Percentiles rank a stretch among this genome's conserved stretches.
Conservation (phyloP, 1,284 basidiomycete species). For the Naganishia liquefaciens region DNA sequence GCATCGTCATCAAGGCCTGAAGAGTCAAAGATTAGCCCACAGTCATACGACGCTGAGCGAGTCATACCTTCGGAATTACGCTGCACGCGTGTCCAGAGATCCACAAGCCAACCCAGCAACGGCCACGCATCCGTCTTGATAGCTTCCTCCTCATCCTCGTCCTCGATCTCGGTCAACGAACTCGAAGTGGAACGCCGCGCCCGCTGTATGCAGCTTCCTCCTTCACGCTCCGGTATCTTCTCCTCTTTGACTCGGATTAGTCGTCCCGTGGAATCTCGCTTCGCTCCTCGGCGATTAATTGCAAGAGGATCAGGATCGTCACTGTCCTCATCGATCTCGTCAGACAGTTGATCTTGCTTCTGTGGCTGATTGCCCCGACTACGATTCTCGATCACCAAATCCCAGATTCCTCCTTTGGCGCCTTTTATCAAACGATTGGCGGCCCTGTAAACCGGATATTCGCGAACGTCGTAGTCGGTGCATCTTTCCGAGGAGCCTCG, state of each 20-base stretch:
- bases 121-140: slow-evolving; percentile 15
- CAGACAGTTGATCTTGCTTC: not conserved
- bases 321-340: not conserved
- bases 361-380: not conserved
- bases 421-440: slow-evolving; percentile 2
- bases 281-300: not conserved
- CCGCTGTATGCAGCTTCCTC: not conserved
- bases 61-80: slow-evolving; percentile 1
- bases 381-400: slow-evolving; percentile 7
- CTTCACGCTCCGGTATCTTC: not conserved
- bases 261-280: slow-evolving; percentile 1
- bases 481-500: slow-evolving; percentile 3
- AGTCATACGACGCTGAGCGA: too few species aligned
- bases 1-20: slow-evolving; percentile 1
- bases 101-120: slow-evolving; percentile 11
- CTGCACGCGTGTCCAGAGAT: slow-evolving; percentile 10
- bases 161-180: slow-evolving; percentile 17
- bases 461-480: slow-evolving; percentile 9
- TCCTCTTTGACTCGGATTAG: not conserved
- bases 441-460: slow-evolving; percentile 1
- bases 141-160: slow-evolving; percentile 13
- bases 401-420: slow-evolving; percentile 19
- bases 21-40: not conserved
- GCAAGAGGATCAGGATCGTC: not conserved
- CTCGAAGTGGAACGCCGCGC: slow-evolving; percentile 3